These are phyloP conservation scores for Bipolaris victoriae DNA, from an alignment of 2,329 filamentous ascomycete species.

Conservation along the genomic window DNA sequence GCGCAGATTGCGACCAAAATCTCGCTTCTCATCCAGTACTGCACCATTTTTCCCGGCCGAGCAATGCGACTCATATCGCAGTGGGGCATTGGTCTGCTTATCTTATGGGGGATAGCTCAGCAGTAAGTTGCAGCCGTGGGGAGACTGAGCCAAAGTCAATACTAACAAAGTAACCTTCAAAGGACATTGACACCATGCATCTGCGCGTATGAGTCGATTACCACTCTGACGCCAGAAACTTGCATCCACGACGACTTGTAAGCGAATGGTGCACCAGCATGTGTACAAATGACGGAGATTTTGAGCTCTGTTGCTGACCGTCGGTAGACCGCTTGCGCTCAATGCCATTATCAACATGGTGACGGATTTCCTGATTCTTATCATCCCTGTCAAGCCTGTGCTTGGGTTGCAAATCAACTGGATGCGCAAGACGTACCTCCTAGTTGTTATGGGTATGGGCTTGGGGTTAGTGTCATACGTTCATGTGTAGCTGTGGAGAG, in stretches of 20 bases:
- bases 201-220: neutral
- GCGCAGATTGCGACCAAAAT: conserved; percentile 1
- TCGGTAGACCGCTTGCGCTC: neutral
- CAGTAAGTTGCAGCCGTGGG: neutral
- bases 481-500: neutral
- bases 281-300: too few species aligned
- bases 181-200: neutral
- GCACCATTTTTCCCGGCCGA: neutral
- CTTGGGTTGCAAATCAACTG: neutral
- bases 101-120: neutral
- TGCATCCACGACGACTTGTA: neutral
- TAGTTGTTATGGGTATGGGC: neutral
- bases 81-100: neutral
- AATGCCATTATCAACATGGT: conserved; percentile 1
- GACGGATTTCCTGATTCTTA: neutral
- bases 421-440: neutral
- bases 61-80: neutral
- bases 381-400: neutral
- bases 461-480: neutral
- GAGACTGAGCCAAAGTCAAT: neutral
- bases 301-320: neutral
- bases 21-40: neutral
- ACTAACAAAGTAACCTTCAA: neutral
- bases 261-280: neutral
- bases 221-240: neutral